These are phyloP conservation scores for Mikania micrantha DNA, from an alignment of 129 eudicot genomes.

Conservation along the genomic window DNA sequence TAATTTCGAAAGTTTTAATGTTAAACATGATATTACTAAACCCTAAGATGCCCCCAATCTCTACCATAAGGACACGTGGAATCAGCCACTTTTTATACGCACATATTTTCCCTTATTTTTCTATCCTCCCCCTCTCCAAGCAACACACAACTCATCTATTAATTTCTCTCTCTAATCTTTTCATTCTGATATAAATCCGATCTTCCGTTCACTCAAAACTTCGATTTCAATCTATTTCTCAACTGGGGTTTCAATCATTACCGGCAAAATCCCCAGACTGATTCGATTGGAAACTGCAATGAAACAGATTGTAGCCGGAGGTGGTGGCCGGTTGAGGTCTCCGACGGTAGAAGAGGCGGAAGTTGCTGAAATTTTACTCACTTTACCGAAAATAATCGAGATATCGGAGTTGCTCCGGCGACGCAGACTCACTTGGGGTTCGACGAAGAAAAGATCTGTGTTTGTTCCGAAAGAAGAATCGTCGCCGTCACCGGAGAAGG, in stretches of 20 bases:
- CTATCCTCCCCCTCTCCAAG: constrained; percentile 32
- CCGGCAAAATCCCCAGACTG: not conserved
- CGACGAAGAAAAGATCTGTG: constrained; percentile 41
- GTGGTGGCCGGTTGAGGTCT: not conserved
- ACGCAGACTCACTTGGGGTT: constrained; percentile 26
- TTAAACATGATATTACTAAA: constrained; percentile 18
- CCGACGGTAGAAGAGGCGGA: constrained; percentile 27
- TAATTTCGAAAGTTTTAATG: no score
- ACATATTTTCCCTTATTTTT: constrained; percentile 1
- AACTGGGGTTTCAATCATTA: constrained; percentile 12
- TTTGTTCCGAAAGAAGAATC: constrained; percentile 9
- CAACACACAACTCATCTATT: constrained; percentile 19
- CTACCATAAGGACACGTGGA: constrained; percentile 42
- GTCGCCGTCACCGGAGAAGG: constrained; percentile 8
- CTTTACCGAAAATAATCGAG: not conserved
- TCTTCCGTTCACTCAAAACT: not conserved
- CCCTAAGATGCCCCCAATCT: constrained; percentile 39
- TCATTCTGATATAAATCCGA: not conserved
- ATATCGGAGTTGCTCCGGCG: not conserved
- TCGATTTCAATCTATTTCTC: not conserved
- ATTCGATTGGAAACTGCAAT: not conserved
- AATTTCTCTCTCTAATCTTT: constrained; percentile 23
- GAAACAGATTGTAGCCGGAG: constrained; percentile 11
- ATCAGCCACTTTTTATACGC: constrained; percentile 25
- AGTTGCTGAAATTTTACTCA: constrained; percentile 28